These are phyloP conservation scores for Musa schizocarpa DNA, from an alignment of 176 grass and related monocot species.

Conservation along the genomic window DNA sequence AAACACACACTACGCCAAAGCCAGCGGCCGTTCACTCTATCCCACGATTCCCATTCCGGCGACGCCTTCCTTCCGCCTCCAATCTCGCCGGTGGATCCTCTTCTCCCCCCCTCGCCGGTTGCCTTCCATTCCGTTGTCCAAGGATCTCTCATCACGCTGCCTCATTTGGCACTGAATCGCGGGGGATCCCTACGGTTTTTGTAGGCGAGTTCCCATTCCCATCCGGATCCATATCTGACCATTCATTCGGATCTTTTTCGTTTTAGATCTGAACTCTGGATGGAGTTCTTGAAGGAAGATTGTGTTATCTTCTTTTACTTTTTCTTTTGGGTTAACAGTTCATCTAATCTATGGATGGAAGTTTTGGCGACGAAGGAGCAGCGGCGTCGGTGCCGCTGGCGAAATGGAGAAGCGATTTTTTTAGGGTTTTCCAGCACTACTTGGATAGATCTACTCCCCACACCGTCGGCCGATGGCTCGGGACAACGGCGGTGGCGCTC, in stretches of 20 bases:
- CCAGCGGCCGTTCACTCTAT: no score
- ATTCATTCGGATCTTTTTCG: neutral
- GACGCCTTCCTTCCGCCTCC: no score
- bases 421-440: conserved; percentile 72
- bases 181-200: neutral
- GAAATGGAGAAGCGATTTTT: conserved; percentile 61
- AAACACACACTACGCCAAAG: no score
- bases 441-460: conserved; percentile 86
- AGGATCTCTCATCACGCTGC: no score
- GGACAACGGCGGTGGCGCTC: conserved; percentile 43
- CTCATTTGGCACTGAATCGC: no score
- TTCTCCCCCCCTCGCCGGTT: no score
- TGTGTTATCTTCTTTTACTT: neutral
- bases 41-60: no score
- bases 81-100: no score
- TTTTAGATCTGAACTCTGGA: neutral
- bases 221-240: neutral
- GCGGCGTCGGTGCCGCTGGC: conserved; percentile 27
- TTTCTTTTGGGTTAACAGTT: neutral
- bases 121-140: no score
- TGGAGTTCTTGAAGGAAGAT: neutral
- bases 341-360: neutral
- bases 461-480: conserved; percentile 55
- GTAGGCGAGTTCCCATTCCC: neutral
- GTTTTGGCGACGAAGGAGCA: neutral